Evolutionary conservation across 345 rosid genomes (phyloP).

Genomic region (Eucalyptus erythrocorys): DNA sequence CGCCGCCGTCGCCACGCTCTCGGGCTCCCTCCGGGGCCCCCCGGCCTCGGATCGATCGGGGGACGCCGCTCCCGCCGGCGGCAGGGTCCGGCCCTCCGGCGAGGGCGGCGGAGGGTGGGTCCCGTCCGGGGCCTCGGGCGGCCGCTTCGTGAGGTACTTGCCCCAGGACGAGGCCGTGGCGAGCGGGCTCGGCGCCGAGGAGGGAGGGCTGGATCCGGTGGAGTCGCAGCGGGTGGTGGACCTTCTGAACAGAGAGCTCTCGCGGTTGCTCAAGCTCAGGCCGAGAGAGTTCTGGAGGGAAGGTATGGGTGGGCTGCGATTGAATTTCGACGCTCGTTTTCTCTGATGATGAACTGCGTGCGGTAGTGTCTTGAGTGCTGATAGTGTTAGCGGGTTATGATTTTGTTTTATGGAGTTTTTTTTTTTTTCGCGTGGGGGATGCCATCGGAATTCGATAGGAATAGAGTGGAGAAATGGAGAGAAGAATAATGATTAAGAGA

Average conservation of each 20-base stretch:
- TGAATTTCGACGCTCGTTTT: not conserved
- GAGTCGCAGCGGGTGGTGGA: slow-evolving; percentile 96
- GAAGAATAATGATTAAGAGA: not conserved
- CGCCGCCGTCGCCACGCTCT: slow-evolving; percentile 28
- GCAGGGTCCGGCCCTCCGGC: slow-evolving; percentile 32
- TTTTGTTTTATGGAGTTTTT: not conserved
- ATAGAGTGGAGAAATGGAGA: not conserved
- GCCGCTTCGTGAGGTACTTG: slow-evolving; percentile 70
- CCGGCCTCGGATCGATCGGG: slow-evolving; percentile 2
- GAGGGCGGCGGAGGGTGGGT: slow-evolving; percentile 30
- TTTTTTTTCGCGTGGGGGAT: not conserved
- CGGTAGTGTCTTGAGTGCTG: not conserved
- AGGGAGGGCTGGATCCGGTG: slow-evolving; percentile 81
- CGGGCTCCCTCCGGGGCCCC: slow-evolving; percentile 51
- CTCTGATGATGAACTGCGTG: not conserved
- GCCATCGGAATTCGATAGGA: not conserved
- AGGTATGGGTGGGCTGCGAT: slow-evolving; percentile 16
- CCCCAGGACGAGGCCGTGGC: slow-evolving; percentile 98
- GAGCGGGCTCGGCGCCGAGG: slow-evolving; percentile 57
- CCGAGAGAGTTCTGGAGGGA: slow-evolving; percentile 86
- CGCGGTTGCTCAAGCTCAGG: slow-evolving; percentile 65
- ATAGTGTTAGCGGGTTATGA: not conserved
- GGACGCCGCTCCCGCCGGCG: not conserved
- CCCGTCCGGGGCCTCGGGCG: slow-evolving; percentile 18
- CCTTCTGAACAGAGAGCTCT: slow-evolving; percentile 74